phyloP scores from a whole-genome alignment of 2,329 filamentous ascomycete genomes.

The Coleophoma crateriformis region DNA sequence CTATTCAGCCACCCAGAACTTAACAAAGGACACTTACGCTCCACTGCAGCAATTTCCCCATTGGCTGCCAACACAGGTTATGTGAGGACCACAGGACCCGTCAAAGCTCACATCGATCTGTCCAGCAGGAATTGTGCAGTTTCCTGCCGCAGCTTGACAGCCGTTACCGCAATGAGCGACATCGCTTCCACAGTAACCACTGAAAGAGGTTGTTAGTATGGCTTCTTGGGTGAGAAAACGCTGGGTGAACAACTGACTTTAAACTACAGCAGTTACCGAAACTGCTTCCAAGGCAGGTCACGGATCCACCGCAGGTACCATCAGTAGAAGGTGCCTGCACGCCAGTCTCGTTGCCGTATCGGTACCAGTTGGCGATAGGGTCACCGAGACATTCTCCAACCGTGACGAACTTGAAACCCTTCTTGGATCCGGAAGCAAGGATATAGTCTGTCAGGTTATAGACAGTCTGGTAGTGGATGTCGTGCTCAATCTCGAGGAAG shows the following conservation, averaged over 20 bases:
- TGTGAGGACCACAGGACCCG: neutral
- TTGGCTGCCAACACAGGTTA: neutral
- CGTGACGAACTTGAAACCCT: slow-evolving; percentile 34
- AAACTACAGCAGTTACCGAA: slow-evolving; percentile 3
- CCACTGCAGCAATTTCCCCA: slow-evolving; percentile 12
- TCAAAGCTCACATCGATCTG: neutral
- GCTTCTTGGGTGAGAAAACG: neutral
- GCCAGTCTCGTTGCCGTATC: slow-evolving; percentile 7
- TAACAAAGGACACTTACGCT: neutral
- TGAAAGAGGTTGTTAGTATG: slow-evolving; percentile 8
- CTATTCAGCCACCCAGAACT: too few relatives aligned
- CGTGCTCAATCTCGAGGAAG: slow-evolving; percentile 45
- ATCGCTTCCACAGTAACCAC: slow-evolving; percentile 21
- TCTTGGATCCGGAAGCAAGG: slow-evolving; percentile 25
- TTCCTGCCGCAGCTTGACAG: slow-evolving; percentile 16
- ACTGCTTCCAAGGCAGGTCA: slow-evolving; percentile 9
- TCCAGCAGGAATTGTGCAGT: neutral
- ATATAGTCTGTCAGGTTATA: slow-evolving; percentile 30
- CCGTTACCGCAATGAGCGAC: slow-evolving; percentile 19
- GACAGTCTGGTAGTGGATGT: slow-evolving; percentile 31
- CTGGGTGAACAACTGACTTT: neutral
- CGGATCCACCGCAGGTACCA: slow-evolving; percentile 7
- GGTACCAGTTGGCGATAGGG: slow-evolving; percentile 36
- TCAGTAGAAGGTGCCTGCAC: slow-evolving; percentile 6
- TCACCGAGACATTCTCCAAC: slow-evolving; percentile 42